Evolutionary conservation across 163 green algal genomes (phyloP), one percentile per base, ranked within the genome.

Genomic region (Scenedesmus sp.): DNA sequence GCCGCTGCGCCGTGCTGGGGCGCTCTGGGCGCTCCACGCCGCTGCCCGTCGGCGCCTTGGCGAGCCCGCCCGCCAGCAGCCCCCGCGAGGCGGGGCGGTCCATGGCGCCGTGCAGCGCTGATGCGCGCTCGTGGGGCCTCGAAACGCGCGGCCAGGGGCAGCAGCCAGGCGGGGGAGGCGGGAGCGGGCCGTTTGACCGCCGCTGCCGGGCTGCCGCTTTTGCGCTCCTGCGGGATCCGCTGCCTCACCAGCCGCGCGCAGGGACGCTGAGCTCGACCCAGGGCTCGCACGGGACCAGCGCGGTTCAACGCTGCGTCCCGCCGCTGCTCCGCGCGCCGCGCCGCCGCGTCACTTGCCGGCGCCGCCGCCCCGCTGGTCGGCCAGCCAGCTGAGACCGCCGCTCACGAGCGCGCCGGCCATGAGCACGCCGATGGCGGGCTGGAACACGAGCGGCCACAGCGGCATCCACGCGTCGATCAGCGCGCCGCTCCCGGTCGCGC

Each of bases 371-470:
- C 73, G 45, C 50, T 80, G 58, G 42, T 73, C 47, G 7, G 58
- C 53, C 29, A 89, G 53, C 86, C 86, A 90, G 18, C 64, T 75
- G 4, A 89, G n/a, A 5, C 77, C 84, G 6, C 87, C 82, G 51
- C 76, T 84, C 0, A 87, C 79, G 70, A 92, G 80, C 56, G 92
- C 91, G 13, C 93, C 93, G 15, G 90, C 81, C 93, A 97, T 97
- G 1, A 97, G 88, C n/a, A 96, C 76, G 0, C 93, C 93, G 60
- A 97, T 91, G 4, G 92, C 92, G 53, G 93, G 92, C 81, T 97
- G 93, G 73, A 94, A 97, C 6, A 97, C 78, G 62, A 91, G 79
- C 9, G 87, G 89, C 93, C 93, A 97, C 44, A 80, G 39, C 24
- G 71, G 71, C 71, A 80, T 63, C 71, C 71, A 80, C 17, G 58